phyloP scores from a whole-genome alignment of 2,329 filamentous ascomycete genomes.

The Botrytis sinoallii region DNA sequence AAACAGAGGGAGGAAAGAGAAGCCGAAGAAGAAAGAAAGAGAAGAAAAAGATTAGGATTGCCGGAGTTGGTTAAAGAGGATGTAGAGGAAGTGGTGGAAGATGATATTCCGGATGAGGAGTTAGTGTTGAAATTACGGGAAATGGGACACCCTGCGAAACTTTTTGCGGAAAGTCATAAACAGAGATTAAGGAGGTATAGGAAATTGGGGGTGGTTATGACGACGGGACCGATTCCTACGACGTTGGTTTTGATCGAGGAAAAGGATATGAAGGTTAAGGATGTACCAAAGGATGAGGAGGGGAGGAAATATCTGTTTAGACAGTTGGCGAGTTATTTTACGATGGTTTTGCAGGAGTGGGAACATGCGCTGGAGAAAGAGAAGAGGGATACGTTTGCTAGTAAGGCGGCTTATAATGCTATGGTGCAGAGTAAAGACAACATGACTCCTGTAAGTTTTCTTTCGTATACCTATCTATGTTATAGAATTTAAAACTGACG shows the following conservation, averaged over 20 bases:
- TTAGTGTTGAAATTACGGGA: constrained; percentile 65
- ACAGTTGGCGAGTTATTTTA: constrained; percentile 93
- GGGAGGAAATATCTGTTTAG: constrained; percentile 72
- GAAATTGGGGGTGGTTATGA: constrained; percentile 58
- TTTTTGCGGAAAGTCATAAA: constrained; percentile 81
- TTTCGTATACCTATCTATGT: not conserved
- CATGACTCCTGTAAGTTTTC: constrained; percentile 64
- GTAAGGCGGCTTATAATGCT: constrained; percentile 76
- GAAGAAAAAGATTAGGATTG: constrained; percentile 74
- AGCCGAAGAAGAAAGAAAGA: constrained; percentile 65
- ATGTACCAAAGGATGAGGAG: constrained; percentile 59
- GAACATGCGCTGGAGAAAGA: constrained; percentile 70
- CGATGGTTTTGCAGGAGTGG: constrained; percentile 91
- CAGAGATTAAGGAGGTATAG: constrained; percentile 69
- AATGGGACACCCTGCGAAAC: constrained; percentile 65
- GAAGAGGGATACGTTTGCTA: constrained; percentile 64
- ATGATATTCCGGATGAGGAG: constrained; percentile 70
- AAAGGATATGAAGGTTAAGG: constrained; percentile 80
- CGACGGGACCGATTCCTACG: constrained; percentile 81
- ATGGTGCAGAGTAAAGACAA: constrained; percentile 87
- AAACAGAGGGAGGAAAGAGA: constrained; percentile 68
- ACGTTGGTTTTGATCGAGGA: constrained; percentile 76
- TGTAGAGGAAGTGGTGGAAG: constrained; percentile 47
- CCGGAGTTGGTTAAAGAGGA: constrained; percentile 63
- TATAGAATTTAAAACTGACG: constrained; percentile 20